These are phyloP conservation scores for Sclerotinia trifoliorum DNA, from an alignment of 2,329 filamentous ascomycete species.

Conservation along the genomic window DNA sequence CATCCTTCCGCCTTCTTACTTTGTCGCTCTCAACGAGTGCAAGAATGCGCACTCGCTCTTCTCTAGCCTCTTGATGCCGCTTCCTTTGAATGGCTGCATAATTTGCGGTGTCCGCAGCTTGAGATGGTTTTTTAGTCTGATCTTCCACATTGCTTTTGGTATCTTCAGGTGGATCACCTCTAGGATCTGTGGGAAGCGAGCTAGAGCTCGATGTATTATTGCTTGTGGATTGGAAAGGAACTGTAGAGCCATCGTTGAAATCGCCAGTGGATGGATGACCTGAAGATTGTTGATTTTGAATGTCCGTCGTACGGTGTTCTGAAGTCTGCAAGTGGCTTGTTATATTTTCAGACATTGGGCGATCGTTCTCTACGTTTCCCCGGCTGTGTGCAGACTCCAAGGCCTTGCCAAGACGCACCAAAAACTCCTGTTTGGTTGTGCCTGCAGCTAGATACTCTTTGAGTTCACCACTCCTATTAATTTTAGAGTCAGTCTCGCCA, in stretches of 20 bases:
- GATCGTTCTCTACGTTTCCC: background rate
- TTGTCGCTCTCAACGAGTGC: constrained; percentile 77
- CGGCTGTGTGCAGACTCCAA: constrained; percentile 22
- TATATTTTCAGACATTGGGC: background rate
- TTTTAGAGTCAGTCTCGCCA: background rate
- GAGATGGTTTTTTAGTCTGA: background rate
- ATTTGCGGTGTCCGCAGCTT: constrained; percentile 44
- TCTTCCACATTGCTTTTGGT: background rate
- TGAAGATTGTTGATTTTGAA: background rate
- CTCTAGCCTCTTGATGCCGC: constrained; percentile 62
- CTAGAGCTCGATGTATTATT: background rate
- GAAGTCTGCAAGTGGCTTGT: background rate
- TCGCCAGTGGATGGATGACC: background rate
- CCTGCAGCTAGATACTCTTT: constrained; percentile 72
- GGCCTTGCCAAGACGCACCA: constrained; percentile 51
- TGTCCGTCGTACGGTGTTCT: constrained; percentile 6
- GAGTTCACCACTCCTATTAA: constrained; percentile 65
- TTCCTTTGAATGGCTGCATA: constrained; percentile 57
- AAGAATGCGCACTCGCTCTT: constrained; percentile 70
- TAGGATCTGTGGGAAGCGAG: background rate
- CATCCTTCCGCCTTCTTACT: constrained; percentile 59
- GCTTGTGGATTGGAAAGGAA: background rate
- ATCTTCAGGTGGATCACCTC: background rate
- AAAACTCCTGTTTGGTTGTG: constrained; percentile 64
- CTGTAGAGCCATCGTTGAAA: background rate